phyloP scores from a whole-genome alignment of 345 rosid species.

The Brassica cretica region DNA sequence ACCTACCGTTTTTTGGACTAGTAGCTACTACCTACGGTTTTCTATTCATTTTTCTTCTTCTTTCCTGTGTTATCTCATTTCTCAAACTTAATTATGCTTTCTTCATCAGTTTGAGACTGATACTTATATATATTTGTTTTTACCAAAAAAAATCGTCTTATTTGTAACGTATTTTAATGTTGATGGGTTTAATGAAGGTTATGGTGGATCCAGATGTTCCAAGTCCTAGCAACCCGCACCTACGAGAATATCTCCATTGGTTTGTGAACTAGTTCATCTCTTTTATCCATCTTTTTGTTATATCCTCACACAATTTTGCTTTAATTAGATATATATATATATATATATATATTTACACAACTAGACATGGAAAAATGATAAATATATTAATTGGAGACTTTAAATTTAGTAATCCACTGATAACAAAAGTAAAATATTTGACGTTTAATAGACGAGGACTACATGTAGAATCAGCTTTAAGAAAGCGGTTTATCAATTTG shows the following conservation, averaged over 20 bases:
- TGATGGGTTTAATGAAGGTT: constrained; percentile 32
- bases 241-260: constrained; percentile 46
- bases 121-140: background rate
- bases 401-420: background rate
- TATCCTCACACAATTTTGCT: background rate
- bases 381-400: background rate
- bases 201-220: constrained; percentile 51
- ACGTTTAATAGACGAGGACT: background rate
- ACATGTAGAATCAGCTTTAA: background rate
- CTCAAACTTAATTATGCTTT: background rate
- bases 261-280: constrained; percentile 14
- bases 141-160: background rate
- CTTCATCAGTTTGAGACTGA: constrained; percentile 10
- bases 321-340: background rate
- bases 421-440: background rate
- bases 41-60: background rate
- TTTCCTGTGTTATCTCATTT: background rate
- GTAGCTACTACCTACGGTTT: background rate
- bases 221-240: constrained; percentile 43
- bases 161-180: constrained; percentile 4
- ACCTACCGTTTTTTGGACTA: background rate
- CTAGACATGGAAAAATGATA: background rate
- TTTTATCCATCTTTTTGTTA: background rate
- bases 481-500: background rate
- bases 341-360: background rate